Evolutionary conservation across 805 yeast species (phyloP).

Genomic region (Sugiyamaella marilandica): DNA sequence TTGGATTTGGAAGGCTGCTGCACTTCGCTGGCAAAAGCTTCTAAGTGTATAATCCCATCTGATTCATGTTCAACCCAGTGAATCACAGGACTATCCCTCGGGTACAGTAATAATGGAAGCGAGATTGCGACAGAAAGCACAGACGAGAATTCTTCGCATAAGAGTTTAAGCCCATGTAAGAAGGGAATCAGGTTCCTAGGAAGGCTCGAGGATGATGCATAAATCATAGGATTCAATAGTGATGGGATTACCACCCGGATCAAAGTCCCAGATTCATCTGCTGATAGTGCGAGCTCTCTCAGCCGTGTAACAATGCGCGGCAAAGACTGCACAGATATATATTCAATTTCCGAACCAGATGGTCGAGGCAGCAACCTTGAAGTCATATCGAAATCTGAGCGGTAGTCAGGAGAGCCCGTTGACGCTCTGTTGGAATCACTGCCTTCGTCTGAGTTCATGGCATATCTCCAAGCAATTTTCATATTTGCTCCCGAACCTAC

Average conservation of each 20-base stretch:
- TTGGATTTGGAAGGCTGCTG: neutral
- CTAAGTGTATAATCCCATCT: constrained; percentile 68
- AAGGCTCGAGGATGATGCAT: constrained; percentile 46
- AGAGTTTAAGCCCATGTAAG: constrained; percentile 51
- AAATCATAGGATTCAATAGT: constrained; percentile 74
- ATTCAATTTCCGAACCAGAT: constrained; percentile 48
- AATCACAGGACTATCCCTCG: constrained; percentile 45
- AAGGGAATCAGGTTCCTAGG: constrained; percentile 54
- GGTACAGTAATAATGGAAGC: constrained; percentile 60
- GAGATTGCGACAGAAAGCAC: constrained; percentile 52
- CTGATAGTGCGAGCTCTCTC: neutral
- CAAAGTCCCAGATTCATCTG: constrained; percentile 33
- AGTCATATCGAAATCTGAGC: constrained; percentile 71
- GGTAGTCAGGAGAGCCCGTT: constrained; percentile 45
- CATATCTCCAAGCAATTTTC: constrained; percentile 95
- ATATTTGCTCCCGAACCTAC: constrained; percentile 34
- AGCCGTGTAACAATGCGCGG: neutral
- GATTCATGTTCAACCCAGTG: constrained; percentile 53
- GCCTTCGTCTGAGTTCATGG: constrained; percentile 35
- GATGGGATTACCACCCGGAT: constrained; percentile 70
- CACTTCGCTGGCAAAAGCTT: constrained; percentile 72
- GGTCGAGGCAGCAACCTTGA: constrained; percentile 65
- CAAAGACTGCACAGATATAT: neutral
- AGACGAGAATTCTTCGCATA: constrained; percentile 44
- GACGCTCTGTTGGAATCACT: constrained; percentile 7